Evolutionary conservation across 257 asterid species (phyloP), one percentile per base, ranked within the genome.

Genomic region (Penstemon davidsonii): DNA sequence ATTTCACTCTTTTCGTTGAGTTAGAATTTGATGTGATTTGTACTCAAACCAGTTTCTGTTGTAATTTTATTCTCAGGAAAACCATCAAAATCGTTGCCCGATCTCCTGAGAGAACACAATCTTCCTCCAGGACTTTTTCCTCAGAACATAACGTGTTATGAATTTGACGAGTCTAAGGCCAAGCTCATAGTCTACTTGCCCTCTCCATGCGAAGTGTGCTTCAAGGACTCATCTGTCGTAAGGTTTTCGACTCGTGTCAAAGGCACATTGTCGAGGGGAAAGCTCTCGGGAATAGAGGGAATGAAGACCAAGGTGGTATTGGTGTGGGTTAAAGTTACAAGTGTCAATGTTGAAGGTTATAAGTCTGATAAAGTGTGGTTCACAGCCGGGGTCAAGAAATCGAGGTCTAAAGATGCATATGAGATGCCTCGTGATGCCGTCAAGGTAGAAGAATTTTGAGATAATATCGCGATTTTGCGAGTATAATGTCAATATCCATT

Each of bases 341-440:
- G 82, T 50, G 63, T 90, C 72, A 77, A 67, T 39, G 81, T 90
- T 9, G 98, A 92, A 68, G 76, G 96, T 37, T 75, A 72, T 79
- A 92, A 88, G 83, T 86, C 93, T 6, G 98, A 92, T 68, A 92
- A 88, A 76, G 83, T 92, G n/a, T 90, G 91, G 95, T 86, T 92
- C 69, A 83, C 86, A 5, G 96, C 97, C 0, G 97, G 97, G 4
- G 96, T 92, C 60, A 90, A 92, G 88, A 92, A 88, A 74, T 77
- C 93, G 3, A 85, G 96, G 78, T 63, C 96, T 4, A 92, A 85
- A 76, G 98, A 90, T 62, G 96, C 93, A 0, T 92, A 86, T 61
- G 97, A 92, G 55, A 62, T 77, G 67, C 88, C 90, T 3, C 79
- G 83, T 0, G 91, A 85, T 57, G 95, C 82, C 50, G 41, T 80